A percentile compares a stretch with the other conserved stretches of the same genome.
phyloP scores from a whole-genome alignment of 2,329 filamentous ascomycete genomes.

The Calycina marina region DNA sequence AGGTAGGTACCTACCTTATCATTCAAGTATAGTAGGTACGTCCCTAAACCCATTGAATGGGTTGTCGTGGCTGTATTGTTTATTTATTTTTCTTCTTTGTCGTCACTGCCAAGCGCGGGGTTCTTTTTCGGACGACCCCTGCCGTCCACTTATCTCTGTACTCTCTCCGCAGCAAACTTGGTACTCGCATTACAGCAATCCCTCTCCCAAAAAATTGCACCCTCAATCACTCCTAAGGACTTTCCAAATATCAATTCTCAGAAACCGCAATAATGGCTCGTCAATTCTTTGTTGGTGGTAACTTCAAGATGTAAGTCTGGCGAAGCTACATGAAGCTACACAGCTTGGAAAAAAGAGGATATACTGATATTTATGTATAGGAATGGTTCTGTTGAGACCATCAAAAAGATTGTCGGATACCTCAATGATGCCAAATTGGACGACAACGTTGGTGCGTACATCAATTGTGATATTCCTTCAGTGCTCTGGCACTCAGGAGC shows the following conservation, averaged over 20 bases:
- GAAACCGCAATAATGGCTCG: constrained; percentile 52
- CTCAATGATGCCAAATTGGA: constrained; percentile 78
- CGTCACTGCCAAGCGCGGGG: no score
- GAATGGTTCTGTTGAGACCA: constrained; percentile 85
- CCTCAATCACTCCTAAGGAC: no score
- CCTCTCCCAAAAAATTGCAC: no score
- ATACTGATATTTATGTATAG: constrained; percentile 30
- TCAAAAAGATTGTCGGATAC: constrained; percentile 80
- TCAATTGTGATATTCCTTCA: not conserved
- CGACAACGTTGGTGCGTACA: constrained; percentile 50
- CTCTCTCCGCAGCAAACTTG: no score
- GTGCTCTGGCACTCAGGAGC: constrained; percentile 1
- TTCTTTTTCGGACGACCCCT: no score
- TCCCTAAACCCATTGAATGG: no score
- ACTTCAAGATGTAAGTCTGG: constrained; percentile 88
- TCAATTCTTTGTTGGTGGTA: constrained; percentile 95
- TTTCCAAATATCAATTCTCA: not conserved
- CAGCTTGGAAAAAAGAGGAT: not conserved
- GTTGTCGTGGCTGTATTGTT: no score
- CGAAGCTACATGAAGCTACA: not conserved
- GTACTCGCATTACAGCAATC: no score
- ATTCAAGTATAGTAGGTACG: no score
- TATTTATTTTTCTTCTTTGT: no score
- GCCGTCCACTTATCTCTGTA: no score
- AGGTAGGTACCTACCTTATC: no score